Conservation (phyloP, 805 yeast species). For the Zygosaccharomyces gambellarensis region DNA sequence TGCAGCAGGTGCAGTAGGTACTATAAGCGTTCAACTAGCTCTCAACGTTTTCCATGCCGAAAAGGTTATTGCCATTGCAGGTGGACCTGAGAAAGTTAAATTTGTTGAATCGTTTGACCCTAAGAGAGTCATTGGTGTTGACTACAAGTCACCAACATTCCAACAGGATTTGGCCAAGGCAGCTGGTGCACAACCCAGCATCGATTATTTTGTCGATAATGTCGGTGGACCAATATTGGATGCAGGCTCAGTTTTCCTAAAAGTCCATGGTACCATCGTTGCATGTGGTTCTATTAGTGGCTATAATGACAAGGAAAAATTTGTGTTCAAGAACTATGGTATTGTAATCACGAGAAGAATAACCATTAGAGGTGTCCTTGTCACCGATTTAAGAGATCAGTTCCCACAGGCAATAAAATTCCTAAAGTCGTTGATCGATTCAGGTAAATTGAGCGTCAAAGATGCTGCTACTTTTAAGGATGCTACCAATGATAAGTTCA, state of each 20-base stretch:
- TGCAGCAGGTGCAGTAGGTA: slow-evolving; percentile 75
- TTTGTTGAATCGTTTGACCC: slow-evolving; percentile 49
- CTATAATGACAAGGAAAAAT: slow-evolving; percentile 43
- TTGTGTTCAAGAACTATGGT: slow-evolving; percentile 39
- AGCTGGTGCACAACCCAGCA: slow-evolving; percentile 45
- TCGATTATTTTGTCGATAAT: slow-evolving; percentile 54
- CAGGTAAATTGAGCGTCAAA: slow-evolving; percentile 40
- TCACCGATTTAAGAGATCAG: slow-evolving; percentile 40
- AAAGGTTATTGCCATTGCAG: slow-evolving; percentile 58
- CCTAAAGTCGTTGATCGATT: slow-evolving; percentile 36
- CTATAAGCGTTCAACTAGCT: slow-evolving; percentile 53
- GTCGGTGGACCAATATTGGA: slow-evolving; percentile 61
- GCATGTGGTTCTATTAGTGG: slow-evolving; percentile 65
- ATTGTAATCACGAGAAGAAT: slow-evolving; percentile 48
- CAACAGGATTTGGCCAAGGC: slow-evolving; percentile 33
- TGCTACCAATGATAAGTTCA: slow-evolving; percentile 39
- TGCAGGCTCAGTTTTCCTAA: slow-evolving; percentile 36
- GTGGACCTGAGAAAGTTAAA: slow-evolving; percentile 50
- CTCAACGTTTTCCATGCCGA: slow-evolving; percentile 47
- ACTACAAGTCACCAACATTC: slow-evolving; percentile 46
- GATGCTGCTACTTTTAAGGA: slow-evolving; percentile 40
- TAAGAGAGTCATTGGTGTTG: slow-evolving; percentile 47
- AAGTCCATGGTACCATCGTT: slow-evolving; percentile 41
- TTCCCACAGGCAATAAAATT: slow-evolving; percentile 38
- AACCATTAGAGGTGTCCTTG: slow-evolving; percentile 49